phyloP scores from a whole-genome alignment of 495 filamentous ascomycete species.

The Penicillium canariense region DNA sequence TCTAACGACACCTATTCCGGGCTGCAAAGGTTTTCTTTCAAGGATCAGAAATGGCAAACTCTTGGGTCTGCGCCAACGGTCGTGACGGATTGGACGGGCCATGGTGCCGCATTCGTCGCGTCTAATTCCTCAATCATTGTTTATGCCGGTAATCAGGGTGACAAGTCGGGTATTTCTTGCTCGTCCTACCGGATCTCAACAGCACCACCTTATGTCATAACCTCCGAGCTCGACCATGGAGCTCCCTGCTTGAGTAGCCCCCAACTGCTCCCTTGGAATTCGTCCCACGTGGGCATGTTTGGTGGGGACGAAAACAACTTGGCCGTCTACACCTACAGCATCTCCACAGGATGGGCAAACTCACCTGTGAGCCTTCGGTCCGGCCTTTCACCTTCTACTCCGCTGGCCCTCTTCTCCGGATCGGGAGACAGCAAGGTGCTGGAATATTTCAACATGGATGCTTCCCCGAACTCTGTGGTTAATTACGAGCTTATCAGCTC shows the following conservation, averaged over 20 bases:
- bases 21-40: constrained; percentile 81
- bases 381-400: constrained; percentile 56
- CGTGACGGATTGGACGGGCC: constrained; percentile 66
- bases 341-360: constrained; percentile 58
- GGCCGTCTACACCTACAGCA: constrained; percentile 61
- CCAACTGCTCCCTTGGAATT: constrained; percentile 74
- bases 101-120: constrained; percentile 75
- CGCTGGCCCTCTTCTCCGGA: constrained; percentile 62
- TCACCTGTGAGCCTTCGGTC: constrained; percentile 59
- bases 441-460: constrained; percentile 73
- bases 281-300: constrained; percentile 67
- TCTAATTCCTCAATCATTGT: constrained; percentile 69
- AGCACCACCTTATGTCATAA: constrained; percentile 54
- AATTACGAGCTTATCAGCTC: constrained; percentile 59
- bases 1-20: constrained; percentile 57
- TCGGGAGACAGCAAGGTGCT: constrained; percentile 82
- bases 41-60: constrained; percentile 71
- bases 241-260: constrained; percentile 66
- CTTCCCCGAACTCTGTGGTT: constrained; percentile 73
- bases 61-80: constrained; percentile 52
- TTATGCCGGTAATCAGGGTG: constrained; percentile 55
- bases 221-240: constrained; percentile 45
- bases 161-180: constrained; percentile 65
- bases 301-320: constrained; percentile 68
- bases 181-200: constrained; percentile 75